A percentile compares a stretch with the other conserved stretches of the same genome.
These are phyloP conservation scores for Plantago coronopus DNA, from an alignment of 305 asterid genomes.

Conservation along the genomic window DNA sequence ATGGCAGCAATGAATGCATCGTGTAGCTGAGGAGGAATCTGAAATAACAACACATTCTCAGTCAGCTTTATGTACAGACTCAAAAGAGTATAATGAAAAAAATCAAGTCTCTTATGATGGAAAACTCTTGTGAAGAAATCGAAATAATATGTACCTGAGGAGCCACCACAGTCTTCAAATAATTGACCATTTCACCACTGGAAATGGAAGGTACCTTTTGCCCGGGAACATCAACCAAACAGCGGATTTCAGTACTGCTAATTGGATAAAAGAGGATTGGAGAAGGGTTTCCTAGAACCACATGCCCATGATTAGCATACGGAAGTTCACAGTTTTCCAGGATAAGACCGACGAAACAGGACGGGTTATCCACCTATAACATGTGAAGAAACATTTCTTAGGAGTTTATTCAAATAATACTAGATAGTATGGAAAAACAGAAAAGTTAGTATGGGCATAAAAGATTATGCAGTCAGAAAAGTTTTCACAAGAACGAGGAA, in stretches of 20 bases:
- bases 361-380: slow-evolving; percentile 43
- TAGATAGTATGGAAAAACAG: too few species aligned
- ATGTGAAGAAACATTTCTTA: too few species aligned
- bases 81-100: too few species aligned
- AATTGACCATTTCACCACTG: slow-evolving; percentile 51
- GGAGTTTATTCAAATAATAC: too few species aligned
- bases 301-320: slow-evolving; percentile 50
- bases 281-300: slow-evolving; percentile 50
- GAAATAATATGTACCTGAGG: slow-evolving; percentile 38
- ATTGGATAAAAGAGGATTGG: slow-evolving; percentile 51
- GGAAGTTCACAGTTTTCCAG: slow-evolving; percentile 50
- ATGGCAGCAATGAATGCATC: slow-evolving; percentile 41
- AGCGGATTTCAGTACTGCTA: slow-evolving; percentile 46
- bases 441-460: neutral
- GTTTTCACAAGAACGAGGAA: neutral
- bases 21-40: slow-evolving; percentile 47
- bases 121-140: neutral
- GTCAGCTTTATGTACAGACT: neutral
- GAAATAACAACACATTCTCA: slow-evolving; percentile 14
- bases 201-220: slow-evolving; percentile 52
- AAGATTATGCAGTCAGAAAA: neutral
- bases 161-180: slow-evolving; percentile 46
- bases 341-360: slow-evolving; percentile 47
- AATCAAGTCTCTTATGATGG: too few species aligned
- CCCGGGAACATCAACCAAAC: slow-evolving; percentile 55